Base-by-base conservation (phyloP, 2,329 filamentous ascomycete species). In the Sporothrix pseudoabietina region DNA sequence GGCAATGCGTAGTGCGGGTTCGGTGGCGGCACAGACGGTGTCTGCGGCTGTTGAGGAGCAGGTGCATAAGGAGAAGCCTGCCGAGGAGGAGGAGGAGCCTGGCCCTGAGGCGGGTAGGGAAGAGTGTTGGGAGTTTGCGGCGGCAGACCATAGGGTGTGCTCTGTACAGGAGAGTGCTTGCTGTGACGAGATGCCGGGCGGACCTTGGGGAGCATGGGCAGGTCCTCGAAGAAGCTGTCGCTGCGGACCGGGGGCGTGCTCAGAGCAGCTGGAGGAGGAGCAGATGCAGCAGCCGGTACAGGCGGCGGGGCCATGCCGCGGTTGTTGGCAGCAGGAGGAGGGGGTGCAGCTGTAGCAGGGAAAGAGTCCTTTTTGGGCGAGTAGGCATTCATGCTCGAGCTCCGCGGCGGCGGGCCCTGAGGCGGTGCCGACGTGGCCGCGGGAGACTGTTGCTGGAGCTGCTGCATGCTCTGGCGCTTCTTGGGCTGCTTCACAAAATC, bases 181-280 rank as follows among this genome's bases (percentile, higher is more conserved):
- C 84, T 85, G 39, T 87, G 86, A 72, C 89, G 85, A 1, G 88
- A 87, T 32, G 86, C 85, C 22, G 89, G 87, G 35, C 90, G 87
- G n/a, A 89, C 86, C 78, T 86, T 90, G 4, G 87, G 81, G 1
- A 86, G 81, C 70, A 91, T 81, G 0, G 92, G 92, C 30, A 95
- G 84, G 72, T 95, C 92, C 80, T 94, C 92, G 76, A 94, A 95
- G 80, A 95, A 95, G 77, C 87, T 89, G 52, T 85, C 81, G 75
- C 77, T 74, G 0, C 80, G 74, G 1, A 79, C 78, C 1, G 78
- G 74, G 19, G 78, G 76, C 5, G 71, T 65, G 39, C 3, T 41
- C 52, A 71, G 39, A 39, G 55, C 35, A 55, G 69, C 26, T 47
- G 49, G 44, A 22, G 55, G 47, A 69, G 63, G 3, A 71, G 63